Evolutionary conservation across 768 basidiomycete species (phyloP).

Genomic region (Mycena epipterygia): DNA sequence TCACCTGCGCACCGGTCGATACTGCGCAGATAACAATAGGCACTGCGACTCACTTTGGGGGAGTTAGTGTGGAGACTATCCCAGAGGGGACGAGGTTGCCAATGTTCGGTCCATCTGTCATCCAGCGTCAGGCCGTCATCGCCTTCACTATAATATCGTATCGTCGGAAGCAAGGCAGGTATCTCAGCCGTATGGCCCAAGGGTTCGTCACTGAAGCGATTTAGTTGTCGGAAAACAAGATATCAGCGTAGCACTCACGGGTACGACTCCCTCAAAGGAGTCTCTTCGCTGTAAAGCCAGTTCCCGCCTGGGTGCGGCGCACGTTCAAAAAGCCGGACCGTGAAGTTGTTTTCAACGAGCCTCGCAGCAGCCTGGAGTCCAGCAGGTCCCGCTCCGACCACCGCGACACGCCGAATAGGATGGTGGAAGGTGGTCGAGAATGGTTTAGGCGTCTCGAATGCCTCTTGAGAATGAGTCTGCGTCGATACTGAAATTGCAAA

Average conservation of each 20-base stretch:
- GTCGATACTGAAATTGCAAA: background rate
- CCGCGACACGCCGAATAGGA: slow-evolving; percentile 27
- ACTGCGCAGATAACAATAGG: too few relatives aligned
- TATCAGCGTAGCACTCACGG: slow-evolving; percentile 12
- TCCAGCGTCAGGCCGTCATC: slow-evolving; percentile 13
- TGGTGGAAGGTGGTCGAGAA: slow-evolving; percentile 14
- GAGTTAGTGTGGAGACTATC: slow-evolving; percentile 16
- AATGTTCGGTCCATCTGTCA: slow-evolving; percentile 18
- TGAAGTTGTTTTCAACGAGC: slow-evolving; percentile 30
- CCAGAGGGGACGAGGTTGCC: slow-evolving; percentile 28
- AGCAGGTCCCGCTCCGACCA: slow-evolving; percentile 30
- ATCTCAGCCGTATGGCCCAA: background rate
- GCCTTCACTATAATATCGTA: slow-evolving; percentile 16
- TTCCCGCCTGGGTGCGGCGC: slow-evolving; percentile 36
- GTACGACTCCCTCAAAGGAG: slow-evolving; percentile 33
- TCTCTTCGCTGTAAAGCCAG: slow-evolving; percentile 39
- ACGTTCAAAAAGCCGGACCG: slow-evolving; percentile 30
- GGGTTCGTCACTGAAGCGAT: slow-evolving; percentile 9
- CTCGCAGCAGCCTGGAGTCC: slow-evolving; percentile 30
- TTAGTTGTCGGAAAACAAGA: background rate
- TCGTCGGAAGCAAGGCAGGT: background rate
- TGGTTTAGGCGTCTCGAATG: background rate
- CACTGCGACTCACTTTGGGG: slow-evolving; percentile 2
- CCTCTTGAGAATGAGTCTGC: background rate
- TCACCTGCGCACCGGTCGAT: background rate